Base-by-base conservation (phyloP, 805 yeast species). In the Isabelozyma pseudorhagii region DNA sequence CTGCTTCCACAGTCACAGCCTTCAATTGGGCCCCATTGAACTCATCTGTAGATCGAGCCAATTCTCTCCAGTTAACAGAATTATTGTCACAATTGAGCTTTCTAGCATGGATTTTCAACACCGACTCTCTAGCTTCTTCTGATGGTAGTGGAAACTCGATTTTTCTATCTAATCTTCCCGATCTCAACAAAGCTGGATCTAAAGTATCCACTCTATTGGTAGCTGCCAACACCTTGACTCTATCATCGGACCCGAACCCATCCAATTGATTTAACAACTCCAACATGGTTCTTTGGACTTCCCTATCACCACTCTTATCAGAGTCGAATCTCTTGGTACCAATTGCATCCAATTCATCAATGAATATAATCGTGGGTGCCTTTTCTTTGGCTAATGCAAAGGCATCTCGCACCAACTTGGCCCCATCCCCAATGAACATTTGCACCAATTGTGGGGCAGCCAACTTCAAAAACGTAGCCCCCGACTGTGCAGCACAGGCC, bases 1-100 rank as follows among this genome's bases (percentile, higher is more conserved):
- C 99, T 6, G 99, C 99, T 70, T 94, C 99, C 18, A 94, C 99
- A 7, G 97, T 92, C 41, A 94, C 99, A 1, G 99, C 99, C 75
- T 94, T 94, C 67, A 94, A 78, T 72, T 94, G 99, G 1, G 99
- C 99, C 66, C 99, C 99, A 64, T 94, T 94, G 71, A 94, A 94
- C 72, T 94, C 99, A 69, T 94, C 99, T 0, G 99, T 94, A 7
- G 97, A 89, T 67, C 99, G 82, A 4, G 99, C 98, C 66, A 94
- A 81, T 75, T 94, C 99, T 69, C 91, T 89, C 99, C 99, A 94
- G 74, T 94, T 94, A 55, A 94, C 91, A 39, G 88, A 84, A 52
- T 83, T 86, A 58, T 72, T 72, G 67, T 90, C 97, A 50, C 92
- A 87, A 45, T 96, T 89, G 90, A 94, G 89, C 66, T 94, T 96